Percentiles rank a stretch among this genome's conserved stretches.
Conservation (phyloP, 768 basidiomycete species). For the Pisolithus tinctorius region DNA sequence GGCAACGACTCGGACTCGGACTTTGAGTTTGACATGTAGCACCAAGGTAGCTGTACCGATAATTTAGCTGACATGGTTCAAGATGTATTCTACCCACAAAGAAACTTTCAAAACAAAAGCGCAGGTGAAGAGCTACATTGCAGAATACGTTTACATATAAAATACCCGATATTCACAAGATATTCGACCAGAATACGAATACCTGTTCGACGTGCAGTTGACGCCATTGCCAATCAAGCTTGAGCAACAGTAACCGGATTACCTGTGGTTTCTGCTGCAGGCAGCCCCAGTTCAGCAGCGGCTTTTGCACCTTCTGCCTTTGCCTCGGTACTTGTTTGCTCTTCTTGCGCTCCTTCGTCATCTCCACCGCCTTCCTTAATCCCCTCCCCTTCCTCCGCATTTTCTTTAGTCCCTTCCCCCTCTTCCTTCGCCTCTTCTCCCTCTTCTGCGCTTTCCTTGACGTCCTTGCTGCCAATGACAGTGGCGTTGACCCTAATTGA, state of each 20-base stretch:
- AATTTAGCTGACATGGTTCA: not conserved
- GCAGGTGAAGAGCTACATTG: not conserved
- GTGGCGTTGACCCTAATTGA: conserved; percentile 65
- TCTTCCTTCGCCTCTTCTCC: conserved; percentile 29
- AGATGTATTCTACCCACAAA: not conserved
- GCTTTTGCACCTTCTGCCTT: conserved; percentile 17
- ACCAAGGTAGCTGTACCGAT: not conserved
- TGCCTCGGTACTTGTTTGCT: conserved; percentile 13
- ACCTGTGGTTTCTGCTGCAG: conserved; percentile 6
- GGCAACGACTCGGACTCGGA: conserved; percentile 70
- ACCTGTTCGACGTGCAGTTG: not conserved
- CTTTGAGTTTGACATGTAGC: conserved; percentile 68
- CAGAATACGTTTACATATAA: not conserved
- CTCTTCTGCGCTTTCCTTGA: conserved; percentile 32
- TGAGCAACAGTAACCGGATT: not conserved
- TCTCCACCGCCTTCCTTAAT: conserved; percentile 25
- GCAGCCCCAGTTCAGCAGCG: conserved; percentile 7
- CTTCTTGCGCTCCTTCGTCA: conserved; percentile 18
- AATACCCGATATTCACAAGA: not conserved
- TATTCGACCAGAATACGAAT: not conserved
- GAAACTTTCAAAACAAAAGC: conserved; percentile 3
- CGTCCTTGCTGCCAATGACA: conserved; percentile 62
- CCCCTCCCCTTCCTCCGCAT: conserved; percentile 15
- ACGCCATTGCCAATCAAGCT: not conserved
- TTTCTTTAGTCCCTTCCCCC: conserved; percentile 23